phyloP scores from a whole-genome alignment of 352 stramenopile genomes.

The Globisporangium alternatum region DNA sequence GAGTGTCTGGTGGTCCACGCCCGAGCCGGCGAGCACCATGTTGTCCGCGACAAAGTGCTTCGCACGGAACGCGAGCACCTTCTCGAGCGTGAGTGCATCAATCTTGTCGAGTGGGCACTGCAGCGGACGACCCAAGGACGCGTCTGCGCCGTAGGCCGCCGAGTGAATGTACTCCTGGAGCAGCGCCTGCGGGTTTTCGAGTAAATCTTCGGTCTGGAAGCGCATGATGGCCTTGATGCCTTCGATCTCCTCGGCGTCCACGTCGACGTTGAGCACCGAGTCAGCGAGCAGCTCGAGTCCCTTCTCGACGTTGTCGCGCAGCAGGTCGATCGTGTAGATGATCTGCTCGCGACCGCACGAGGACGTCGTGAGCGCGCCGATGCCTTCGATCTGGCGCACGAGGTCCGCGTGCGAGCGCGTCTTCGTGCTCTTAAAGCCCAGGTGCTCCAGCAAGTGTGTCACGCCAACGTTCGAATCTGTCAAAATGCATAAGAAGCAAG shows the following conservation, averaged over 20 bases:
- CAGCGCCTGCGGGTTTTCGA: conserved; percentile 81
- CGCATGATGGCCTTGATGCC: conserved; percentile 92
- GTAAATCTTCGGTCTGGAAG: conserved; percentile 92
- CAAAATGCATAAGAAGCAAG: neutral
- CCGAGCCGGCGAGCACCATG: conserved; percentile 91
- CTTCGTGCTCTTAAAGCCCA: conserved; percentile 94
- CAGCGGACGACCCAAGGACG: conserved; percentile 73
- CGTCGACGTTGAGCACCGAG: conserved; percentile 77
- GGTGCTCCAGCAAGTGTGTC: conserved; percentile 93
- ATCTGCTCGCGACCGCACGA: conserved; percentile 94
- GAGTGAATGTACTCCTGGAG: conserved; percentile 85
- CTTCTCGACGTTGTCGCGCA: conserved; percentile 92
- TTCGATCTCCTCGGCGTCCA: conserved; percentile 87
- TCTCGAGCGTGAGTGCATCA: conserved; percentile 62
- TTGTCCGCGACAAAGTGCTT: conserved; percentile 88
- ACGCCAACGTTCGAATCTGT: conserved; percentile 76
- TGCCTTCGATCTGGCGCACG: conserved; percentile 90
- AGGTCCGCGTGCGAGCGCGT: conserved; percentile 81
- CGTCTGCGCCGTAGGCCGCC: conserved; percentile 78
- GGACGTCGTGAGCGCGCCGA: conserved; percentile 90
- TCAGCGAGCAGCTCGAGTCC: conserved; percentile 91
- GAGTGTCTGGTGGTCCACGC: conserved; percentile 94
- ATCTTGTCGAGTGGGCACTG: conserved; percentile 84
- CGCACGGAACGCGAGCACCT: conserved; percentile 65
- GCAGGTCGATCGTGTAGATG: conserved; percentile 95